A percentile compares a stretch with the other conserved stretches of the same genome.
Evolutionary conservation across 2,329 filamentous ascomycete genomes (phyloP).

Genomic region (Fusarium sp.): DNA sequence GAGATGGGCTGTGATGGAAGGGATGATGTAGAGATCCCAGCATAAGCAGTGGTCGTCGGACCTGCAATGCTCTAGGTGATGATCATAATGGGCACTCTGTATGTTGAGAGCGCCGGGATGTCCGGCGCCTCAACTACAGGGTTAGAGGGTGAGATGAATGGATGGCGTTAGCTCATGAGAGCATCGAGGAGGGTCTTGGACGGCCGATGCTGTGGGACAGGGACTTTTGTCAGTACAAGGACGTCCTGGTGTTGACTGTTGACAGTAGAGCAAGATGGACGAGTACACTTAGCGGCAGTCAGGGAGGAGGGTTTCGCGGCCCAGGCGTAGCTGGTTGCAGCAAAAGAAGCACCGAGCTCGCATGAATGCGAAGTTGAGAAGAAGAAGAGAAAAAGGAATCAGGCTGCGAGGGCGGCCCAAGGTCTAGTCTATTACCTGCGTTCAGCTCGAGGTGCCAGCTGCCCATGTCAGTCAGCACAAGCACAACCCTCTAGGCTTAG

Average conservation of each 20-base stretch:
- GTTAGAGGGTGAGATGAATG: background rate
- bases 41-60: background rate
- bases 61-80: constrained; percentile 1
- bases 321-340: no score
- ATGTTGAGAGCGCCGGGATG: constrained; percentile 3
- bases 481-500: no score
- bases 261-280: no score
- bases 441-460: background rate
- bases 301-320: no score
- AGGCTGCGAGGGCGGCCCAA: background rate
- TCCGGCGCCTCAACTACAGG: background rate
- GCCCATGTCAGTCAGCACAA: background rate
- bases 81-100: background rate
- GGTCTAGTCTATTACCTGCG: background rate
- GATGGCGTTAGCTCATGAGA: background rate
- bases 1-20: background rate
- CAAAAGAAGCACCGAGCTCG: background rate
- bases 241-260: no score
- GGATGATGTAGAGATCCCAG: background rate
- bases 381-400: background rate
- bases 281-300: no score
- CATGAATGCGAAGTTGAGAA: background rate
- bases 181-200: no score
- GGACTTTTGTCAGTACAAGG: background rate
- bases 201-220: background rate